Evolutionary conservation across 352 stramenopile species (phyloP).

Genomic region (Pythium dissotocum): DNA sequence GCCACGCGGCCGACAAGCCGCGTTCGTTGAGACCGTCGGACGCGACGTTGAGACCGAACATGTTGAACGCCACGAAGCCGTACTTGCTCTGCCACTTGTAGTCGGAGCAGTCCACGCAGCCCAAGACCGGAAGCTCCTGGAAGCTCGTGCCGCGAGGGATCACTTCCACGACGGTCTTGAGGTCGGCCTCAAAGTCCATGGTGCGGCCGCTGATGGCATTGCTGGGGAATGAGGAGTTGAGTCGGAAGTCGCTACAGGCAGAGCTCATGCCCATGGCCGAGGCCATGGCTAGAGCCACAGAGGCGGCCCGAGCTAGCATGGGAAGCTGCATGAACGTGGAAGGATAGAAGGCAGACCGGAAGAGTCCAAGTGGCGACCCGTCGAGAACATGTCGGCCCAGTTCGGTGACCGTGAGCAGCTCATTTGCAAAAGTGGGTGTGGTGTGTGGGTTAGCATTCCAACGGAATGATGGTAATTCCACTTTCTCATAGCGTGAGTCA

Average conservation of each 20-base stretch:
- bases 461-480: neutral
- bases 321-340: neutral
- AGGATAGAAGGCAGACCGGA: neutral
- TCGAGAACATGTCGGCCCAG: neutral
- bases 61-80: conserved; percentile 39
- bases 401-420: neutral
- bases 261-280: neutral
- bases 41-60: conserved; percentile 34
- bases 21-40: conserved; percentile 37
- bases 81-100: conserved; percentile 33
- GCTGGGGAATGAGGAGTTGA: neutral
- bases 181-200: neutral
- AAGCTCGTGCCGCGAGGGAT: conserved; percentile 31
- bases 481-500: neutral
- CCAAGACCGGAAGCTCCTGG: conserved; percentile 25
- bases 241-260: neutral
- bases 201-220: conserved; percentile 1
- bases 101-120: conserved; percentile 28
- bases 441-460: neutral
- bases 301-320: neutral
- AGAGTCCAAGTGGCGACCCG: neutral
- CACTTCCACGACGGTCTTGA: conserved; percentile 31
- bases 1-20: conserved; percentile 34
- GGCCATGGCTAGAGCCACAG: neutral
- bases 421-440: neutral